These are phyloP conservation scores for Protoeuglena noctilucae DNA, from an alignment of 139 green algal species.

Conservation along the genomic window DNA sequence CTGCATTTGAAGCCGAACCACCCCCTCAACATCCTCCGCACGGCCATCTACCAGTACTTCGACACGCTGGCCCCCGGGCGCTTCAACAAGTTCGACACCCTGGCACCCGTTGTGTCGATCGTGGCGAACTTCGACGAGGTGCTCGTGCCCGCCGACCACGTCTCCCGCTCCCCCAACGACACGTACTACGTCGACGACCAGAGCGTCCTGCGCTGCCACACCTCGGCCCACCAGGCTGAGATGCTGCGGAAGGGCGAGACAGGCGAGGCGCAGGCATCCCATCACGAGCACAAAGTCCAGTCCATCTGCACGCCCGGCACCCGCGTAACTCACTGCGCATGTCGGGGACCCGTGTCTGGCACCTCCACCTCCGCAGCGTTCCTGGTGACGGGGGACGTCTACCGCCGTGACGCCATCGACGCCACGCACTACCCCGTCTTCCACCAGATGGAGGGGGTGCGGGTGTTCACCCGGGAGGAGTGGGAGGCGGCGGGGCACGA, in stretches of 20 bases:
- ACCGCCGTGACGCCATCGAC: slow-evolving; percentile 89
- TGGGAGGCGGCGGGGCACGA: slow-evolving; percentile 8
- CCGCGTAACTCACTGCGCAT: no score
- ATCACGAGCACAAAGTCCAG: no score
- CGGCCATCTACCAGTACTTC: slow-evolving; percentile 92
- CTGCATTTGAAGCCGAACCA: slow-evolving; percentile 68
- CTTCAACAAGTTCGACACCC: slow-evolving; percentile 80
- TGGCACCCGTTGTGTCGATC: slow-evolving; percentile 71
- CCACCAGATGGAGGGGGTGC: slow-evolving; percentile 97
- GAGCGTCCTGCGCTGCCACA: slow-evolving; percentile 72
- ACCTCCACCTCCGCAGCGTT: no score
- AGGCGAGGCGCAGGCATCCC: no score
- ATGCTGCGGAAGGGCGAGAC: slow-evolving; percentile 58
- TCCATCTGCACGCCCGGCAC: no score
- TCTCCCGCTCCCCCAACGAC: slow-evolving; percentile 82
- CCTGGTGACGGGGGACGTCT: slow-evolving; percentile 92
- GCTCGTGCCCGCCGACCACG: slow-evolving; percentile 78
- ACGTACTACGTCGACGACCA: slow-evolving; percentile 89
- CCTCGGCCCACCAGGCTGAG: slow-evolving; percentile 65
- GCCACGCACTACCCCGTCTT: slow-evolving; percentile 99
- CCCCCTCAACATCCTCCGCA: slow-evolving; percentile 90
- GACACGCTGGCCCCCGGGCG: slow-evolving; percentile 21
- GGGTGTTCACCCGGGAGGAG: slow-evolving; percentile 36
- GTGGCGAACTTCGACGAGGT: slow-evolving; percentile 76
- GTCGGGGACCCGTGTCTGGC: no score